phyloP scores from a whole-genome alignment of 352 stramenopile species.

The Globisporangium cylindrosporum region DNA sequence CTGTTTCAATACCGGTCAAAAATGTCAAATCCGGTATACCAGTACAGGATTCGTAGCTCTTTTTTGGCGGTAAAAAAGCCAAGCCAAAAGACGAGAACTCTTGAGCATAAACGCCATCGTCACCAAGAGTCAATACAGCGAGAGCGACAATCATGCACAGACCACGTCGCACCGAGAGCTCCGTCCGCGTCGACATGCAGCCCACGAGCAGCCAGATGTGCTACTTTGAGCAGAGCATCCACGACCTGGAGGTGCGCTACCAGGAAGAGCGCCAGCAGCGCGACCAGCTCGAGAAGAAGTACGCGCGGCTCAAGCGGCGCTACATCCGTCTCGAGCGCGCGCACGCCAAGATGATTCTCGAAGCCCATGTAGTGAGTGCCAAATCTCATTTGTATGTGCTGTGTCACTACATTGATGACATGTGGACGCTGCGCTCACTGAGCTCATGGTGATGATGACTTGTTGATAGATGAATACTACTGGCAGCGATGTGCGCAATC shows the following conservation, averaged over 20 bases:
- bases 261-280: conserved; percentile 46
- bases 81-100: neutral
- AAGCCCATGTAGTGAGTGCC: conserved; percentile 10
- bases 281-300: conserved; percentile 64
- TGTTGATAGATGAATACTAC: conserved; percentile 9
- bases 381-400: neutral
- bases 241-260: conserved; percentile 44
- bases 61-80: conserved; percentile 10
- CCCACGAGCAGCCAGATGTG: conserved; percentile 10
- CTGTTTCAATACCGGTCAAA: neutral
- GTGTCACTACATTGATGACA: neutral
- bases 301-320: conserved; percentile 60
- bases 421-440: neutral
- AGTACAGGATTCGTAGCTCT: conserved; percentile 7
- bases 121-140: conserved; percentile 5
- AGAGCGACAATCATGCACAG: neutral
- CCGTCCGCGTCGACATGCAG: neutral
- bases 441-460: neutral
- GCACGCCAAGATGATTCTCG: conserved; percentile 39
- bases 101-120: neutral
- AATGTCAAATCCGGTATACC: neutral
- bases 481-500: neutral
- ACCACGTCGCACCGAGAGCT: conserved; percentile 3
- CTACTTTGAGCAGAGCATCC: conserved; percentile 27
- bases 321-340: conserved; percentile 61